Evolutionary conservation across 225 moss, liverwort and hornwort genomes (phyloP).

Genomic region (Pseudoscleropodium purum): DNA sequence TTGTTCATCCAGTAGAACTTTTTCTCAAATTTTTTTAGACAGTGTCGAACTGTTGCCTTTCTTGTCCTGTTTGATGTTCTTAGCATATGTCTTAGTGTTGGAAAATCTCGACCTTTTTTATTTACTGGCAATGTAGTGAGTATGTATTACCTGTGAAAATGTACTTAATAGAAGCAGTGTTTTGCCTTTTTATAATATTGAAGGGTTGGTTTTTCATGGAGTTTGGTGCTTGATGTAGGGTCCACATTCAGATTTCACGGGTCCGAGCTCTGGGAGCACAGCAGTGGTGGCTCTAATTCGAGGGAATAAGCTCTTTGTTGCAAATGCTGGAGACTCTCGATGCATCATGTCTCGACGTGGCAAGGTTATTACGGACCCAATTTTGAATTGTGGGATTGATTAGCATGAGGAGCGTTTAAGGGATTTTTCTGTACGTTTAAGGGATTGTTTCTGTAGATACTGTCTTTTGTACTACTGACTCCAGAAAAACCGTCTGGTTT

Average conservation of each 20-base stretch:
- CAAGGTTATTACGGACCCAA: slow-evolving; percentile 22
- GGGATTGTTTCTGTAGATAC: not conserved
- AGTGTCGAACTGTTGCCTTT: not conserved
- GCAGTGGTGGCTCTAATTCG: slow-evolving; percentile 47
- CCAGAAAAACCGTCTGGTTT: not conserved
- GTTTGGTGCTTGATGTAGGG: slow-evolving; percentile 47
- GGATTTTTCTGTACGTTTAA: not conserved
- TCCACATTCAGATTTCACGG: slow-evolving; percentile 26
- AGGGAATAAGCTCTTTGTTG: slow-evolving; percentile 37
- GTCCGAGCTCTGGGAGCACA: slow-evolving; percentile 56
- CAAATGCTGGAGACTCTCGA: slow-evolving; percentile 60
- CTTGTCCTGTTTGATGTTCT: not conserved
- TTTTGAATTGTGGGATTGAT: not conserved
- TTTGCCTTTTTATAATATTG: not conserved
- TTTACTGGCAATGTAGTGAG: not conserved
- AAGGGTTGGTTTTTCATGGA: slow-evolving; percentile 36
- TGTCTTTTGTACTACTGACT: not conserved
- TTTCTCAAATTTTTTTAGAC: not conserved
- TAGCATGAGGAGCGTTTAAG: not conserved
- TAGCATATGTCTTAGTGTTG: not conserved
- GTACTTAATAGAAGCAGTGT: not conserved
- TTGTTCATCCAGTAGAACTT: not conserved
- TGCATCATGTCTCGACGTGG: slow-evolving; percentile 52
- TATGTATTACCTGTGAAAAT: not conserved
- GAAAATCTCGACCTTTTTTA: not conserved